Evolutionary conservation across 352 stramenopile species (phyloP), one percentile per base, ranked within the genome.

Genomic region (Phytophthora constricta): DNA sequence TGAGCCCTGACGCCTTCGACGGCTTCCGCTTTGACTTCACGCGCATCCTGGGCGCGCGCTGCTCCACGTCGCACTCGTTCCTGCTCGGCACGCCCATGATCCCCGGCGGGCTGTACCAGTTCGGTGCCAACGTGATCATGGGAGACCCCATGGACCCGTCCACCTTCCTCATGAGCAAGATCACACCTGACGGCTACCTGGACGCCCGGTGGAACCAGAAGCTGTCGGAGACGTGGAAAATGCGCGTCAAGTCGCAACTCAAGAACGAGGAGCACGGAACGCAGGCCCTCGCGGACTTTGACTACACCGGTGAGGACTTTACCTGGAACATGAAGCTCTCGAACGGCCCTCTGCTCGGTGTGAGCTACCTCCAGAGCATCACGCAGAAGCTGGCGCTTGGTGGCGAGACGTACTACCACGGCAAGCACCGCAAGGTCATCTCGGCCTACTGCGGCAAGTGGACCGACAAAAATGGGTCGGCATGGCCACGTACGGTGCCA

Each of bases 241-340:
- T 95, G 85, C 86, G 87, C 56, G 85, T 87, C 58, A 92, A 94
- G 69, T 84, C 85, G 63, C 86, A 94, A 72, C 79, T 96, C 48
- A 96, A 94, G 67, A 72, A 84, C 43, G 84, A 94, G 58, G 85
- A 87, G 54, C 77, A 93, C 66, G 80, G 82, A 22, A 92, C 84
- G 46, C 87, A 96, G 65, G 84, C 84, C 39, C 82, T 94, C 25
- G 82, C 84, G 7, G 89, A 97, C 70, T 82, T 95, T 51, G 89
- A 97, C 73, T 95, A 93, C 67, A 42, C 63, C 23, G 87, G 88
- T 53, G 80, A 91, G 33, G 88, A 96, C 69, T 97, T 94, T 63
- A 92, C 77, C 59, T 95, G 86, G 80, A 96, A 93, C 82, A 86
- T 96, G 77, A 97, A 97, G 83, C 34, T 95, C 52, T 92, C 86